Conservation (phyloP, 495 filamentous ascomycete species). For the Xylaria cubensis region DNA sequence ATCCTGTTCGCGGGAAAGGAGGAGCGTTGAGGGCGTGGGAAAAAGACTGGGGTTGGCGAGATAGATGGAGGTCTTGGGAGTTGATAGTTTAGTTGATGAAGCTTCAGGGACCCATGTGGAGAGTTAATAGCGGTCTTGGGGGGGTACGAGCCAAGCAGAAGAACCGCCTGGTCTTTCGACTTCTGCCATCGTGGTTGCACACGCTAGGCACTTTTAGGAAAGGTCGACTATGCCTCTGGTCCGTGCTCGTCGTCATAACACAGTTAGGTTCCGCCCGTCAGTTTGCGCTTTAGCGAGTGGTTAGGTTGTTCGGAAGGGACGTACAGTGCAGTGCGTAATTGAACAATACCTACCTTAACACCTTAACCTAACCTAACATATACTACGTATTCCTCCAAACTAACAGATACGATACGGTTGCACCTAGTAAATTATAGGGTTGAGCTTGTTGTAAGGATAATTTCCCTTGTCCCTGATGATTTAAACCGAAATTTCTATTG, state of each 20-base stretch:
- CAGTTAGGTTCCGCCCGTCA: slow-evolving; percentile 14
- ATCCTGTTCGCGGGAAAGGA: slow-evolving; percentile 11
- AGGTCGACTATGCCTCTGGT: neutral
- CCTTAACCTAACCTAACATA: neutral
- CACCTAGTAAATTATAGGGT: neutral
- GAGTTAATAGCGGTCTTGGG: slow-evolving; percentile 1
- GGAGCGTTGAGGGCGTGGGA: slow-evolving; percentile 13
- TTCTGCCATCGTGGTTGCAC: neutral
- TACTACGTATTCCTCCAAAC: neutral
- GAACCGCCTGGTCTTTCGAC: neutral
- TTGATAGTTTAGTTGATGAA: slow-evolving; percentile 18
- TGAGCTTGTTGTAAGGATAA: neutral
- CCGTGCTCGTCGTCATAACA: slow-evolving; percentile 14
- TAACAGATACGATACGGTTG: neutral
- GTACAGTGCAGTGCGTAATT: neutral
- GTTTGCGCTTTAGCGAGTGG: slow-evolving; percentile 5
- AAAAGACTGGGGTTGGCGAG: slow-evolving; percentile 20
- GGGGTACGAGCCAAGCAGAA: slow-evolving; percentile 2
- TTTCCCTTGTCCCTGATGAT: neutral
- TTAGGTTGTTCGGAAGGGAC: neutral
- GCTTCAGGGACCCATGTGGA: slow-evolving; percentile 26
- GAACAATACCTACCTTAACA: neutral
- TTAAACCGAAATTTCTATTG: neutral
- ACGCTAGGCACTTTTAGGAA: slow-evolving; percentile 10
- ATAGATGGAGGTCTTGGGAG: slow-evolving; percentile 18